Conservation (phyloP, 495 filamentous ascomycete species). For the Oleoguttula mirabilis region DNA sequence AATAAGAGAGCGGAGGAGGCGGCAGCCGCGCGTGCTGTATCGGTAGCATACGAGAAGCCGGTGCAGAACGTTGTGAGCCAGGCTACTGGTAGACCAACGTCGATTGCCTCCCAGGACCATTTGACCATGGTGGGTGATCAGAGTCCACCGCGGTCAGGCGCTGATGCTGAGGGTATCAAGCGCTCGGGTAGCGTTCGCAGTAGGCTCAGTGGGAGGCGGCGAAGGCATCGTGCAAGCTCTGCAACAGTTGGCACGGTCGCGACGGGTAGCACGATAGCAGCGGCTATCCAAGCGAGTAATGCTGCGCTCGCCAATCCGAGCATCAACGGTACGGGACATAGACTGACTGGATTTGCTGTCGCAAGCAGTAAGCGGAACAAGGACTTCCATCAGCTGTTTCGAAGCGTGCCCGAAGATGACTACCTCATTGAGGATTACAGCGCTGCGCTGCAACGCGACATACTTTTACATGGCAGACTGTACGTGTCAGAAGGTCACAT, state of each 20-base stretch:
- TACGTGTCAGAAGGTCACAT: slow-evolving; percentile 97
- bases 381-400: slow-evolving; percentile 88
- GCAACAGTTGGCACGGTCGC: slow-evolving; percentile 62
- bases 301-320: slow-evolving; percentile 53
- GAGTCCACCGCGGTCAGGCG: slow-evolving; percentile 47
- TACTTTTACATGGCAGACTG: slow-evolving; percentile 82
- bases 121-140: slow-evolving; percentile 22
- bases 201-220: slow-evolving; percentile 46
- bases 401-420: slow-evolving; percentile 94
- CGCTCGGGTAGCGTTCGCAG: slow-evolving; percentile 77
- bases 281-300: slow-evolving; percentile 53
- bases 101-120: slow-evolving; percentile 22
- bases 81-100: slow-evolving; percentile 19
- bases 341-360: slow-evolving; percentile 88
- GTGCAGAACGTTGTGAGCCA: slow-evolving; percentile 13
- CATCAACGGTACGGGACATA: slow-evolving; percentile 46
- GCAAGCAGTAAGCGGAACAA: slow-evolving; percentile 91
- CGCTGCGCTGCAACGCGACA: slow-evolving; percentile 89
- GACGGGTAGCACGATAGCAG: slow-evolving; percentile 45
- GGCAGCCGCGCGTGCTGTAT: slow-evolving; percentile 47
- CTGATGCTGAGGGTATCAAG: slow-evolving; percentile 56
- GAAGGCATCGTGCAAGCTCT: slow-evolving; percentile 73
- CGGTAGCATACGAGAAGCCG: slow-evolving; percentile 48
- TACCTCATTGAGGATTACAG: slow-evolving; percentile 98
- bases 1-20: slow-evolving; percentile 46